phyloP scores from a whole-genome alignment of 768 basidiomycete genomes.

The Asterophora lycoperdoides region DNA sequence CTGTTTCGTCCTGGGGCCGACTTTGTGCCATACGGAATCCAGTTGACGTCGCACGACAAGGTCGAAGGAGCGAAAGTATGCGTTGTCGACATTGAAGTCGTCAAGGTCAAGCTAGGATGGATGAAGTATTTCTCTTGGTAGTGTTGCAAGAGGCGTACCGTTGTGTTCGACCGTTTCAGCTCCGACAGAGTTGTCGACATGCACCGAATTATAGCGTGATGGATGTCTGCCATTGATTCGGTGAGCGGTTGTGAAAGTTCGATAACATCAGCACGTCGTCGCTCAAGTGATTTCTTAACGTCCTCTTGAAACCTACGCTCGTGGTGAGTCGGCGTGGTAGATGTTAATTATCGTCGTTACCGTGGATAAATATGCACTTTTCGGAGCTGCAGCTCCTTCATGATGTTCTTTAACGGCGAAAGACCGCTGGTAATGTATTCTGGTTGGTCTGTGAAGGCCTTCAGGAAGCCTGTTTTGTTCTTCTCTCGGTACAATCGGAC shows the following conservation, averaged over 20 bases:
- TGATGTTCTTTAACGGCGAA: constrained; percentile 85
- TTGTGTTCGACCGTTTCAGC: constrained; percentile 80
- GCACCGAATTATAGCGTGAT: constrained; percentile 88
- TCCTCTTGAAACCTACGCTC: constrained; percentile 80
- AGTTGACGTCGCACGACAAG: constrained; percentile 82
- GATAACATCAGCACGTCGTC: constrained; percentile 84
- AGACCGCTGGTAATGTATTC: constrained; percentile 92
- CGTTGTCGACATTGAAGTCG: constrained; percentile 87
- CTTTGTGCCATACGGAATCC: constrained; percentile 95
- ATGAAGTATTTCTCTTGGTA: background rate
- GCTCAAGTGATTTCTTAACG: constrained; percentile 77
- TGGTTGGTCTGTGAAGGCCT: constrained; percentile 96
- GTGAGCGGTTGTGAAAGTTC: constrained; percentile 87
- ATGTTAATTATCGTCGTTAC: constrained; percentile 32
- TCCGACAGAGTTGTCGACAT: constrained; percentile 89
- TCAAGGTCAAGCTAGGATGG: constrained; percentile 79
- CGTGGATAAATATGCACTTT: constrained; percentile 91
- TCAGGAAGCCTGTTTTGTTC: constrained; percentile 88
- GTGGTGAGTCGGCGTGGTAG: background rate
- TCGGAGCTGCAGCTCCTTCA: constrained; percentile 88
- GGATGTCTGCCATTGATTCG: constrained; percentile 86
- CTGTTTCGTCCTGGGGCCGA: constrained; percentile 87
- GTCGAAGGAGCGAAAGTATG: constrained; percentile 93
- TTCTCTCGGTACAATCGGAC: constrained; percentile 86
- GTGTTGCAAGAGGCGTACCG: constrained; percentile 34